A percentile compares a stretch with the other conserved stretches of the same genome.
Conservation (phyloP, 768 basidiomycete species). For the Boletus eberwhitei region DNA sequence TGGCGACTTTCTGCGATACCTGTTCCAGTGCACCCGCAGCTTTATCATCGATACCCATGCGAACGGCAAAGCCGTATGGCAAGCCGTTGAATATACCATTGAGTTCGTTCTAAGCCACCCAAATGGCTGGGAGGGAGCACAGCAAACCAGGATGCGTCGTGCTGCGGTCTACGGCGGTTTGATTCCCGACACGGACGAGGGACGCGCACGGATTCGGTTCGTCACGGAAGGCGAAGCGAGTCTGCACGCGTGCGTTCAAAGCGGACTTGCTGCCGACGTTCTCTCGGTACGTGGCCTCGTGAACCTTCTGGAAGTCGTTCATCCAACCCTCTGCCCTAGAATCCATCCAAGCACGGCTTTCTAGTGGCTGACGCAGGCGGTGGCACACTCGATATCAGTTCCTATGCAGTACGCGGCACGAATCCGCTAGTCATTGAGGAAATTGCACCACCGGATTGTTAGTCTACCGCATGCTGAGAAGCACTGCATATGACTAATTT, state of each 20-base stretch:
- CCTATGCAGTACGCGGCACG: conserved; percentile 70
- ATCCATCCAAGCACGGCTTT: conserved; percentile 73
- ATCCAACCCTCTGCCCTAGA: conserved; percentile 38
- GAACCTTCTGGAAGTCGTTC: neutral
- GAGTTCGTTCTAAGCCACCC: conserved; percentile 78
- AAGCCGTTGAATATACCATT: conserved; percentile 63
- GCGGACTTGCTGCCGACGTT: conserved; percentile 73
- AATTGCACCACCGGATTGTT: conserved; percentile 80
- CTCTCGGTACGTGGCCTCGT: conserved; percentile 50
- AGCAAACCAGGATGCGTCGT: conserved; percentile 74
- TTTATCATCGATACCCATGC: conserved; percentile 84
- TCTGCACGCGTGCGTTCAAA: conserved; percentile 76
- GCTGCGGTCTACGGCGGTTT: conserved; percentile 69
- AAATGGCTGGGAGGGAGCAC: conserved; percentile 77
- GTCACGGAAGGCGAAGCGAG: conserved; percentile 85
- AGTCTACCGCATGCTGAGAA: conserved; percentile 19
- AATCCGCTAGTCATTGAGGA: conserved; percentile 76
- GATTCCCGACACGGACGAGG: conserved; percentile 71
- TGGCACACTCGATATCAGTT: conserved; percentile 77
- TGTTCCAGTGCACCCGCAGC: conserved; percentile 67
- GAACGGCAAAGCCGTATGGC: conserved; percentile 67
- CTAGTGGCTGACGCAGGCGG: conserved; percentile 79
- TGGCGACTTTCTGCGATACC: conserved; percentile 74
- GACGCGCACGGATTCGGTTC: conserved; percentile 69
- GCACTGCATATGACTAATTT: neutral